Evolutionary conservation across 75 land plant genomes (phyloP), one percentile per base, ranked within the genome.

Genomic region (Picea sitchensis): DNA sequence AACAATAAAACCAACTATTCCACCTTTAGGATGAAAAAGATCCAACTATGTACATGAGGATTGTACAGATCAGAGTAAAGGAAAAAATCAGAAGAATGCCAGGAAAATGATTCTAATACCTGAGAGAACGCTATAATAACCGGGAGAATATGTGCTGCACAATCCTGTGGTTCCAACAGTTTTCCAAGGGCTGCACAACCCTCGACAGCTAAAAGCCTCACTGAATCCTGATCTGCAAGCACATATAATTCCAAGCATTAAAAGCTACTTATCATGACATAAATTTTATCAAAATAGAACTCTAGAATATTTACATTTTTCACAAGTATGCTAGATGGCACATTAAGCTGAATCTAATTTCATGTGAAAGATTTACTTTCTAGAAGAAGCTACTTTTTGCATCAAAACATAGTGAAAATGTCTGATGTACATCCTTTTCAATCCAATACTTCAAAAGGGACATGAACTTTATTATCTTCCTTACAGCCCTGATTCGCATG

Each of bases 141-240:
- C 14, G 90, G 90, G 62, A 90, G 87, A 72, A 90, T 83, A 58
- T 90, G 83, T 17, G 87, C 87, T 59, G 83, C 85, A 76, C 91
- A 90, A 77, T 90, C 91, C 44, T 86, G 85, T 64, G 91, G 85
- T 67, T 90, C 91, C 75, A 90, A 80, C 65, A 90, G 81, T 78
- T 88, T 90, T 44, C 91, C 91, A 23, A 90, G 77, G 17, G 91
- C 84, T 11, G 90, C 91, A 83, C 91, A 90, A 59, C 91, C 91
- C 79, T 90, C 91, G 57, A 90, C 91, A 18, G 91, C 90, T 69
- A 87, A 76, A 57, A 90, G 80, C 68, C 91, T 80, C 59, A 90
- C 90, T 26, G 91, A 90, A 81, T 90, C 91, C 82, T 90, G 91
- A 82, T 88, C 91, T 90, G 86, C 34, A 81, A 81, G 26, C 14